Evolutionary conservation across 106 monocot species (phyloP), one percentile per base, ranked within the genome.

Genomic region (Platanthera guangdongensis): DNA sequence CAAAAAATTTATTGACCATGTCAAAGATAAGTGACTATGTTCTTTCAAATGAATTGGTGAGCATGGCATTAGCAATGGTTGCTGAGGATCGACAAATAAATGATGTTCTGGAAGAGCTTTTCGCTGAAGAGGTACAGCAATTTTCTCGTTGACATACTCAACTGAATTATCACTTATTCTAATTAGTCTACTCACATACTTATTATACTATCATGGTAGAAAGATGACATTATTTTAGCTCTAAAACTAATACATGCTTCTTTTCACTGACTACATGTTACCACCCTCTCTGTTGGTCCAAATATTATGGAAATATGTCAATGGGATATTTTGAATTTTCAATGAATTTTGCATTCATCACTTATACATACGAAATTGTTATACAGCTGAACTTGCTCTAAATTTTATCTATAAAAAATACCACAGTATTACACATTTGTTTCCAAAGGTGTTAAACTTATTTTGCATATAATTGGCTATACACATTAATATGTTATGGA

Each of bases 1-100:
- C 90, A 1, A 90, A 87, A 77, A 90, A 90, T 74, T 81, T 90
- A 62, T 73, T 90, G 71, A 83, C 87, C 10, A 77, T 87, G 85
- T 90, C 87, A 49, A 90, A 81, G 79, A 90, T 90, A 30, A 90
- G 90, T 76, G 90, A 90, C 73, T 90, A 90, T 79, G 87, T 90
- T 51, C 77, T 90, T 50, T 90, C 90, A 50, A 90, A 90, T 80
- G 90, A 90, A 81, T 76, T 90, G 49, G 90, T 90, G 65, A 90
- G 90, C 81, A 90, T 90, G 90, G 90, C 90, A 25, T 79, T 90
- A 77, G 90, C 87, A 75, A 90, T 90, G 90, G 90, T 90, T 65
- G 87, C 87, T 15, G 90, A 90, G 52, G 90, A 90, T 52, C 82
- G 85, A 2, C 90, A 90, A 77, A 90, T 90, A 83, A 90, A 90